Percentiles rank a stretch among this genome's conserved stretches.
phyloP scores from a whole-genome alignment of 2,329 filamentous ascomycete genomes.

The Fusarium haematococcum region DNA sequence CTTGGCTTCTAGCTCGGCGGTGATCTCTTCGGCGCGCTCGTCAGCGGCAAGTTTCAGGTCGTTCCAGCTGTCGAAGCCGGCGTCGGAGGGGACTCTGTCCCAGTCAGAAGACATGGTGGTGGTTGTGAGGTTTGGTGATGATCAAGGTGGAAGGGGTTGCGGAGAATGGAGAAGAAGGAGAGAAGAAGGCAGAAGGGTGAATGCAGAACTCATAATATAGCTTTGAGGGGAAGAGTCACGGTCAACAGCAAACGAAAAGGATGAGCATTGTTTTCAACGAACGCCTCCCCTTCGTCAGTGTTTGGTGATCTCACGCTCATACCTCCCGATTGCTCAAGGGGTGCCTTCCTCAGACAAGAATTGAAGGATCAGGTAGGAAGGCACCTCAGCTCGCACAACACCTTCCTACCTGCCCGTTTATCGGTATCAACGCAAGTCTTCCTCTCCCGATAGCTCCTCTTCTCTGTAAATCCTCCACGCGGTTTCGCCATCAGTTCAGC shows the following conservation, averaged over 20 bases:
- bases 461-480: neutral
- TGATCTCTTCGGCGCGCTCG: neutral
- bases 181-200: neutral
- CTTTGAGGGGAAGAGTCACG: neutral
- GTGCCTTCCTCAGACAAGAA: neutral
- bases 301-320: neutral
- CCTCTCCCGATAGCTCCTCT: neutral
- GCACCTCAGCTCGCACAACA: neutral
- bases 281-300: neutral
- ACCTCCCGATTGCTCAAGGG: too few species aligned
- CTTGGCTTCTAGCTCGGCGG: neutral
- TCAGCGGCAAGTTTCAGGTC: neutral
- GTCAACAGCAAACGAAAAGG: neutral
- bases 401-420: neutral
- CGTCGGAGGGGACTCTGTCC: neutral
- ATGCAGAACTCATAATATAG: neutral
- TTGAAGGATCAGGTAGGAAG: neutral
- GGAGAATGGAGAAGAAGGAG: neutral
- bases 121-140: neutral
- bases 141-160: neutral
- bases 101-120: neutral
- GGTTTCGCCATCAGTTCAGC: neutral
- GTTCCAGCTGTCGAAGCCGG: neutral
- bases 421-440: neutral
- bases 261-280: neutral